phyloP scores from a whole-genome alignment of 441 rosid species.

The Gossypium davidsonii region DNA sequence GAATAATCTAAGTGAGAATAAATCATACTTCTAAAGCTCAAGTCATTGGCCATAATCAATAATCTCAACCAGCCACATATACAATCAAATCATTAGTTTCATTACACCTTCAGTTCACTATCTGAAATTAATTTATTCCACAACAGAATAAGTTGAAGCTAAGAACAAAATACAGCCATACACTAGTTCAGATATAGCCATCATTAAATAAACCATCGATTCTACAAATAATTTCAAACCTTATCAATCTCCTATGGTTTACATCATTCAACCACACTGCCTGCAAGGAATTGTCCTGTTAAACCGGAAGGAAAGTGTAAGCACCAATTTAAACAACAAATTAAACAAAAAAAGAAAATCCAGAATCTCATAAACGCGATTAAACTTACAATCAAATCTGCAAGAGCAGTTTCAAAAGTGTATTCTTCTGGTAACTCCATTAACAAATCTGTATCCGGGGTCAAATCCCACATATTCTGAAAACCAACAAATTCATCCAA shows the following conservation, averaged over 20 bases:
- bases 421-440: slow-evolving; percentile 57
- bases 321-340: neutral
- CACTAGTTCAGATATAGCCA: neutral
- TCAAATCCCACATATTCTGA: slow-evolving; percentile 77
- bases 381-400: slow-evolving; percentile 61
- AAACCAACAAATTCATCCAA: slow-evolving; percentile 12
- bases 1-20: neutral
- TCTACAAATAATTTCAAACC: slow-evolving; percentile 28
- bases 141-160: neutral
- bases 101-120: neutral
- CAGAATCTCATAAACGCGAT: neutral
- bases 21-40: neutral
- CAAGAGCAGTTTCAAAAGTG: slow-evolving; percentile 64
- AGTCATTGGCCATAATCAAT: neutral
- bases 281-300: slow-evolving; percentile 77
- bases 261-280: slow-evolving; percentile 52
- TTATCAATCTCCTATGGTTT: slow-evolving; percentile 39
- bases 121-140: neutral
- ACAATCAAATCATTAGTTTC: neutral
- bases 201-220: neutral
- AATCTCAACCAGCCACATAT: neutral
- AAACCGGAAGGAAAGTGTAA: slow-evolving; percentile 10
- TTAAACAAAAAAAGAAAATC: neutral
- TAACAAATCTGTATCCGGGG: slow-evolving; percentile 58
- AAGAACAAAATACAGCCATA: neutral